phyloP scores from a whole-genome alignment of 140 eudicot genomes.

The Erigeron philadelphicus region DNA sequence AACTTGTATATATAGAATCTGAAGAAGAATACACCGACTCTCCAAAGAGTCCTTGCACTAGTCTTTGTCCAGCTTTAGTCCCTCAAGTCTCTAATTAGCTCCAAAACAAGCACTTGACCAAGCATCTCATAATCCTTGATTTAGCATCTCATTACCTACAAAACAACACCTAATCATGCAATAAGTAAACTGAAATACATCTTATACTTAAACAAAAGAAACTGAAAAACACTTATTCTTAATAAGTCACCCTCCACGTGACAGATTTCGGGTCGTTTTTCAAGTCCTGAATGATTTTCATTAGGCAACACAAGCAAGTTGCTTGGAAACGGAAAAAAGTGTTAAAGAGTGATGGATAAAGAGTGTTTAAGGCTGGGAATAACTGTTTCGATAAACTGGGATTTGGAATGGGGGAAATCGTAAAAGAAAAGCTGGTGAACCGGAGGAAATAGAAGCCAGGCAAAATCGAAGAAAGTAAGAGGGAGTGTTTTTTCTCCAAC shows the following conservation, averaged over 20 bases:
- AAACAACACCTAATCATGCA: too few relatives aligned
- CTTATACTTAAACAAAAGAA: too few relatives aligned
- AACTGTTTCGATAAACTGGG: conserved; percentile 23
- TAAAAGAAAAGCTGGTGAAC: conserved; percentile 38
- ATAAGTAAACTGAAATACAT: too few relatives aligned
- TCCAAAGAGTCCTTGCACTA: too few relatives aligned
- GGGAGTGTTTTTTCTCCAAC: conserved; percentile 24
- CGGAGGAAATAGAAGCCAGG: conserved; percentile 31
- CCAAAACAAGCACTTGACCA: too few relatives aligned
- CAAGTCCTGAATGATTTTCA: neutral
- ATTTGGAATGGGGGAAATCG: conserved; percentile 27
- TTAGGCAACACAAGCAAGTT: conserved; percentile 25
- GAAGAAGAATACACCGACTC: too few relatives aligned
- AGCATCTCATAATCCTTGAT: too few relatives aligned
- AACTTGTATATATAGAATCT: too few relatives aligned
- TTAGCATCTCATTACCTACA: too few relatives aligned
- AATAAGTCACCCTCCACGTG: conserved; percentile 34
- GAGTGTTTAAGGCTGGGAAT: conserved; percentile 44
- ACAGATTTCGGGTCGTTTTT: conserved; percentile 24
- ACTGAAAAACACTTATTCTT: too few relatives aligned
- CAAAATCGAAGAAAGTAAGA: conserved; percentile 34
- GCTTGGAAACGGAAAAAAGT: conserved; percentile 41
- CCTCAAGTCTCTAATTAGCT: too few relatives aligned
- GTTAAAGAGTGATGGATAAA: conserved; percentile 39
- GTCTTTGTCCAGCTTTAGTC: too few relatives aligned